Percentiles rank a stretch among this genome's conserved stretches.
Evolutionary conservation across 345 rosid genomes (phyloP).

Genomic region (Balakata baccata): DNA sequence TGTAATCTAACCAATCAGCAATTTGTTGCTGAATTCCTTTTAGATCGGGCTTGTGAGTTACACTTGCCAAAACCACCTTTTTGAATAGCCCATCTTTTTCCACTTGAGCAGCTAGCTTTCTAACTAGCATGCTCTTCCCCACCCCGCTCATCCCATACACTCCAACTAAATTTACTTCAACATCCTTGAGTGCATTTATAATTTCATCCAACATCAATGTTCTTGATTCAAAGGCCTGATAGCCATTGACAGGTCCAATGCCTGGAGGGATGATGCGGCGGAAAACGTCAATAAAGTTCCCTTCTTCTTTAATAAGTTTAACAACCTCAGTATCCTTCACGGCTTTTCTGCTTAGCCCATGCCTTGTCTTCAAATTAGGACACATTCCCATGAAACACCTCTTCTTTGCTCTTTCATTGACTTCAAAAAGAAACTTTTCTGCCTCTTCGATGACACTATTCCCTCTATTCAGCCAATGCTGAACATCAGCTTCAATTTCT

Average conservation of each 20-base stretch:
- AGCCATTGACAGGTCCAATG: background rate
- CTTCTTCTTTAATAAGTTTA: background rate
- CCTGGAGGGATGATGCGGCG: background rate
- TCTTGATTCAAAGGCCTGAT: conserved; percentile 16
- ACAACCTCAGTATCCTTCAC: background rate
- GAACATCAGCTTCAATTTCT: background rate
- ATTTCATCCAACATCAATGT: background rate
- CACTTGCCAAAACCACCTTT: conserved; percentile 9
- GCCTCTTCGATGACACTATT: background rate
- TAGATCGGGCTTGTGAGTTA: background rate
- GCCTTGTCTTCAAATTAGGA: background rate
- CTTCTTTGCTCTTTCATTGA: background rate
- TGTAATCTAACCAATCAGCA: conserved; percentile 13
- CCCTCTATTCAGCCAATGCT: background rate
- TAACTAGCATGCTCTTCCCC: conserved; percentile 15
- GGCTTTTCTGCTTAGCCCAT: background rate
- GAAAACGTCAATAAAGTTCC: background rate
- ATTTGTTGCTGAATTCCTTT: conserved; percentile 13
- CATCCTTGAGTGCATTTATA: background rate
- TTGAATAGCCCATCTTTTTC: background rate
- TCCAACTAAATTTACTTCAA: background rate
- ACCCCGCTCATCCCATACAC: conserved; percentile 14
- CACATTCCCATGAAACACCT: conserved; percentile 6
- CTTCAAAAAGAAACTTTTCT: background rate
- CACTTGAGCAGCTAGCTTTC: conserved; percentile 1